phyloP scores from a whole-genome alignment of 2,329 filamentous ascomycete genomes.

The Sporothrix globosa region DNA sequence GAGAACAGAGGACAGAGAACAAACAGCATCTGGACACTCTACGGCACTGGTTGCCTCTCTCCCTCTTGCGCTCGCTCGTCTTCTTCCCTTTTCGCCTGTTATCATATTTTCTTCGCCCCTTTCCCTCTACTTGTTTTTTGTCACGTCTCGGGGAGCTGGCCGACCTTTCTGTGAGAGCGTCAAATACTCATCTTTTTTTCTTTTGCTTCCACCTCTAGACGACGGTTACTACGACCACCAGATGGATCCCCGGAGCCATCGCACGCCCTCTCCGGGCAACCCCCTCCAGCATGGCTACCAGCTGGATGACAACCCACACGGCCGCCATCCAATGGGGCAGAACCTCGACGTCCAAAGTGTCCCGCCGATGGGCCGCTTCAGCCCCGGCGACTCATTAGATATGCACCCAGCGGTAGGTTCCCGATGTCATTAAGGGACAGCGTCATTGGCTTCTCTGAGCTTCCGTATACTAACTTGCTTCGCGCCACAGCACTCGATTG shows the following conservation, averaged over 20 bases:
- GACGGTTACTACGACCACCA: slow-evolving; percentile 61
- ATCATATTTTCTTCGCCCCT: background rate
- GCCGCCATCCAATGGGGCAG: slow-evolving; percentile 47
- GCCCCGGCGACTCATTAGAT: slow-evolving; percentile 74
- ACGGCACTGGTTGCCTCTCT: slow-evolving; percentile 26
- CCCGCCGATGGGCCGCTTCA: slow-evolving; percentile 49
- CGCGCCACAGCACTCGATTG: slow-evolving; percentile 55
- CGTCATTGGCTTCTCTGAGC: background rate
- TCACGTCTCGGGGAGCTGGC: slow-evolving; percentile 19
- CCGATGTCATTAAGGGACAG: background rate
- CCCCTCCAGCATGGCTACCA: slow-evolving; percentile 77
- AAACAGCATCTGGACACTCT: slow-evolving; percentile 14
- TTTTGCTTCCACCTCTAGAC: slow-evolving; percentile 46
- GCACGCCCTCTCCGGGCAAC: slow-evolving; percentile 76
- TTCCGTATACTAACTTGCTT: slow-evolving; percentile 9
- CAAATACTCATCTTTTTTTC: slow-evolving; percentile 19
- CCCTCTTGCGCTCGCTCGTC: background rate
- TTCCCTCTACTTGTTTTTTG: background rate
- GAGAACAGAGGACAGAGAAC: slow-evolving; percentile 4
- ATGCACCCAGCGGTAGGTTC: slow-evolving; percentile 79
- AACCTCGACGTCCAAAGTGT: slow-evolving; percentile 65
- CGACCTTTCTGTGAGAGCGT: slow-evolving; percentile 18
- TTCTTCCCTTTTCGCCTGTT: background rate
- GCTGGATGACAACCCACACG: slow-evolving; percentile 76
- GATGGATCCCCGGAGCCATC: slow-evolving; percentile 62